A percentile compares a stretch with the other conserved stretches of the same genome.
These are phyloP conservation scores for Leccinum griseonigrum DNA, from an alignment of 1,284 basidiomycete species.

Conservation along the genomic window DNA sequence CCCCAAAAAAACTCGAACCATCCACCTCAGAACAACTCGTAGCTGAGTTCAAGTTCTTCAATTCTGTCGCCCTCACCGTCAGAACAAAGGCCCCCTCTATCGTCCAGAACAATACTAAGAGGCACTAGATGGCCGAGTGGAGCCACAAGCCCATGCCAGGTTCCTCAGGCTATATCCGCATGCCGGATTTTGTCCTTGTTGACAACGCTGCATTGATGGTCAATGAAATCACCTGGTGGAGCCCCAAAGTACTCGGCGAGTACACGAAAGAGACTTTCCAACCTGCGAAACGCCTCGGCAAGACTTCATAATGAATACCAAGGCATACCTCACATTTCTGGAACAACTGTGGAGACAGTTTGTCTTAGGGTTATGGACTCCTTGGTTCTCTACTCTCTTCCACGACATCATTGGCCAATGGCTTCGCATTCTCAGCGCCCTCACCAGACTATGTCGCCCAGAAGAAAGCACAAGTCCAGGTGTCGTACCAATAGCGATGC, in stretches of 20 bases:
- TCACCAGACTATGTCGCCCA: not conserved
- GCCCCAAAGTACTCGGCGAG: not conserved
- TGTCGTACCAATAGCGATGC: not conserved
- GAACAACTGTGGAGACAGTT: constrained; percentile 2
- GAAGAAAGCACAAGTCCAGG: not conserved
- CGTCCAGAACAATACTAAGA: not conserved
- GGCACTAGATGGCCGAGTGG: constrained; percentile 5
- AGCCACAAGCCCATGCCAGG: not conserved
- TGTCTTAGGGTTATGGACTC: not conserved
- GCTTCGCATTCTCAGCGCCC: not conserved
- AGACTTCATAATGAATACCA: not conserved
- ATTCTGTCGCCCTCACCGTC: not conserved
- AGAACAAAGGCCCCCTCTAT: not conserved
- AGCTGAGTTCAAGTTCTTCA: not conserved
- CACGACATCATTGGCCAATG: not conserved
- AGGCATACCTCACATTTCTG: not conserved
- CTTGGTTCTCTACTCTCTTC: not conserved
- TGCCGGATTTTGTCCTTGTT: not conserved
- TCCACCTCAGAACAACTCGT: not conserved
- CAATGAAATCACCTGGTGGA: not conserved
- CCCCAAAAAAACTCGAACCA: not conserved
- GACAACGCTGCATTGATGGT: not conserved
- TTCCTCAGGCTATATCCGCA: not conserved
- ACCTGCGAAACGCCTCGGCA: not conserved
- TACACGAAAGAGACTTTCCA: not conserved